These are phyloP conservation scores for Colletotrichum australisinense DNA, from an alignment of 2,329 filamentous ascomycete genomes.

Conservation along the genomic window DNA sequence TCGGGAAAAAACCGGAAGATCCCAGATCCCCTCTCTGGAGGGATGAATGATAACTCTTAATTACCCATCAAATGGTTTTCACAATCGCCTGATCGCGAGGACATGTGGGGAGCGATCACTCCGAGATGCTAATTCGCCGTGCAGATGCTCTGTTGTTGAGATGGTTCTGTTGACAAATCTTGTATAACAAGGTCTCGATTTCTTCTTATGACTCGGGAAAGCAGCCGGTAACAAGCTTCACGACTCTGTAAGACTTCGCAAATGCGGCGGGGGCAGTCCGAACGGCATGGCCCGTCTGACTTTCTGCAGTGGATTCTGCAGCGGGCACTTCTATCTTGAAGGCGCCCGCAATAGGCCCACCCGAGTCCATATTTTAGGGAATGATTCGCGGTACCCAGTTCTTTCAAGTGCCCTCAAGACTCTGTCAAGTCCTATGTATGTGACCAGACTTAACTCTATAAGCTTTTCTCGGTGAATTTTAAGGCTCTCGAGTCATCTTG, in stretches of 20 bases:
- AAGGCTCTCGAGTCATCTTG: not conserved
- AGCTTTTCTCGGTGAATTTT: not conserved
- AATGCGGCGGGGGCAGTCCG: not conserved
- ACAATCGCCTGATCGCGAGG: not conserved
- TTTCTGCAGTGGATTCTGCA: not conserved
- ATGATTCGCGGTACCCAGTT: not conserved
- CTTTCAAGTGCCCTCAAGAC: not conserved
- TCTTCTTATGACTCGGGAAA: not conserved
- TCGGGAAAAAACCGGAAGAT: no score
- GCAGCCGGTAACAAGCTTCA: not conserved
- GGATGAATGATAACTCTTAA: not conserved
- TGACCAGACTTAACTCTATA: not conserved
- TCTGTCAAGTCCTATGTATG: no score
- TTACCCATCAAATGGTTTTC: not conserved
- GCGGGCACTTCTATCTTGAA: not conserved
- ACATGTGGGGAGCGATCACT: not conserved
- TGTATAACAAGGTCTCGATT: not conserved
- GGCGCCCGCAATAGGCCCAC: not conserved
- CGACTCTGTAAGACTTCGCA: not conserved
- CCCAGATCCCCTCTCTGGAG: no score
- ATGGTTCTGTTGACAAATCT: not conserved
- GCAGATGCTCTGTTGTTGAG: not conserved
- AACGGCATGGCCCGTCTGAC: not conserved
- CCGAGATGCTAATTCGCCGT: not conserved
- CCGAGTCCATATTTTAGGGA: not conserved